Evolutionary conservation across 768 basidiomycete genomes (phyloP), one percentile per base, ranked within the genome.

Genomic region (Phylloporus sp.): DNA sequence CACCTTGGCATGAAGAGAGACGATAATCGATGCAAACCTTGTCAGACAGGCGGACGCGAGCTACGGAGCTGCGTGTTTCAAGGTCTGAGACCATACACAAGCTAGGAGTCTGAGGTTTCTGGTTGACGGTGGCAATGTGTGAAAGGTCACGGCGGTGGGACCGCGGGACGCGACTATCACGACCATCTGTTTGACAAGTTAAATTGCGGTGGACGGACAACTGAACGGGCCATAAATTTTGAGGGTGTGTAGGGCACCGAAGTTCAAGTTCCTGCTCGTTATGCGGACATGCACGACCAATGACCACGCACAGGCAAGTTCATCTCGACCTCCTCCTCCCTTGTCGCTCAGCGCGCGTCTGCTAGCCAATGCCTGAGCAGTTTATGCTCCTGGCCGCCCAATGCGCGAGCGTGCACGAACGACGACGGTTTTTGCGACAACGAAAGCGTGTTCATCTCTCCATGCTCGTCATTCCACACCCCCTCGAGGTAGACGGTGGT

Each of bases 401-500:
- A n/a, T 38, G 56, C 34, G 45, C 31, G 31, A 53, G 45, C 35
- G 50, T 56, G 11, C 60, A 56, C 15, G 48, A 61, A 18, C 48
- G 52, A 22, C 51, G 58, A 32, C 58, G 47, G 9, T 9, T 33
- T 7, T 32, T 59, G 7, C 58, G 58, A 42, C 18, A 48, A 33
- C 46, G 39, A 43, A 50, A 38, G 22, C 43, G 44, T 17, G 14
- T 27, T 9, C 47, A 36, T 3, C 37, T 48, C 6, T 21, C 58
- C 15, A 11, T 40, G 17, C 43, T 55, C 44, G 18, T 55, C 18
- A 33, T 50, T n/a, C 40, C 54, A 14, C 32, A 31, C 9, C 35
- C 9, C 20, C 23, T 21, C 34, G 39, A 38, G 24, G 38, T 23
- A 5, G 44, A 32, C 2, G 4, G 7, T 6, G 20, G 17, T 14